Evolutionary conservation across 192 early-diverging fungal genomes (phyloP).

Genomic region (Coemansia sp.): DNA sequence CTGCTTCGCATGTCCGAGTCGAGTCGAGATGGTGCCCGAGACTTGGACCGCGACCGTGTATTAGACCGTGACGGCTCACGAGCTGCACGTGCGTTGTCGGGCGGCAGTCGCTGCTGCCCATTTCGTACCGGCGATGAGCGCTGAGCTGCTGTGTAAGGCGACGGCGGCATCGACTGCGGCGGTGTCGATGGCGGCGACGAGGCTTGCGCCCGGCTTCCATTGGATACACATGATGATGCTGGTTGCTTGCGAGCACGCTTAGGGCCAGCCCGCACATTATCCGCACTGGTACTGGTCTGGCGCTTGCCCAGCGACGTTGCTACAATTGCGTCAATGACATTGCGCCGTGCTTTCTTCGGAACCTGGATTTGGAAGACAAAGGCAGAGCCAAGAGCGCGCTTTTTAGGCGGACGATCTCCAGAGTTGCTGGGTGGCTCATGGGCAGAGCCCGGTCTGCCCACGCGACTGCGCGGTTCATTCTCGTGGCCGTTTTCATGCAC

Average conservation of each 20-base stretch:
- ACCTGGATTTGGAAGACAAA: constrained; percentile 33
- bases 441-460: neutral
- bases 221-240: neutral
- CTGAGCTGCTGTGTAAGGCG: neutral
- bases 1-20: neutral
- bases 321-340: constrained; percentile 30
- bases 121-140: neutral
- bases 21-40: neutral
- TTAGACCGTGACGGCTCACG: neutral
- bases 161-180: constrained; percentile 1
- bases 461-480: neutral
- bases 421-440: neutral
- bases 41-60: constrained; percentile 7
- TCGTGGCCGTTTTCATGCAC: constrained; percentile 1
- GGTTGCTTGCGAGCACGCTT: constrained; percentile 28
- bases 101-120: neutral
- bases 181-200: neutral
- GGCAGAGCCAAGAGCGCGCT: constrained; percentile 13
- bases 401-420: constrained; percentile 7
- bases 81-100: neutral
- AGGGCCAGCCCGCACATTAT: neutral
- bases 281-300: neutral
- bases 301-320: constrained; percentile 12
- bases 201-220: neutral
- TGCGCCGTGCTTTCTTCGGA: constrained; percentile 37